These are phyloP conservation scores for Claviceps sp. DNA, from an alignment of 2,329 filamentous ascomycete species.

Conservation along the genomic window DNA sequence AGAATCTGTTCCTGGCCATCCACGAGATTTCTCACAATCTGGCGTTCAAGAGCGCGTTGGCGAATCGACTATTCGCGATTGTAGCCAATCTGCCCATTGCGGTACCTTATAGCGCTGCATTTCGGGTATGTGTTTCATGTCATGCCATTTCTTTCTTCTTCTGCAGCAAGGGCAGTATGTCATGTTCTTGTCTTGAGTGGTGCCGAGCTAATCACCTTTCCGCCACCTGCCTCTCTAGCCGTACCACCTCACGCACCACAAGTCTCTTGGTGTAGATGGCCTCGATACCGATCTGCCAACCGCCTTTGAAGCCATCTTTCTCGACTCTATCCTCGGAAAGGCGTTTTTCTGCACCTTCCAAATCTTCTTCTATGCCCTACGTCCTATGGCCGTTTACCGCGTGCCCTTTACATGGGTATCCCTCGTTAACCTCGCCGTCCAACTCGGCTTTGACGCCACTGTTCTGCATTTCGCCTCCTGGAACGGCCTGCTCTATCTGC, in stretches of 20 bases:
- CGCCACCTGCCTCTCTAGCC: constrained; percentile 36
- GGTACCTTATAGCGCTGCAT: constrained; percentile 89
- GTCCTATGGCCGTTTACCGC: constrained; percentile 87
- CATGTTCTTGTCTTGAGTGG: neutral
- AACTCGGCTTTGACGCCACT: constrained; percentile 63
- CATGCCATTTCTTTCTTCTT: neutral
- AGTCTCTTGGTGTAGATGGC: constrained; percentile 91
- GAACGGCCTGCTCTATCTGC: constrained; percentile 64
- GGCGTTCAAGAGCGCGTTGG: constrained; percentile 67
- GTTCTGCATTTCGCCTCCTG: constrained; percentile 48
- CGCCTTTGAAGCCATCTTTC: constrained; percentile 75
- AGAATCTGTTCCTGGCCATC: constrained; percentile 96
- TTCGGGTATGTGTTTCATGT: constrained; percentile 49
- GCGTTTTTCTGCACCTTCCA: constrained; percentile 99
- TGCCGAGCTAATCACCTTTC: neutral
- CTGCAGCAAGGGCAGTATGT: neutral
- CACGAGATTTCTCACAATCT: constrained; percentile 98
- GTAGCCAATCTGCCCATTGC: constrained; percentile 94
- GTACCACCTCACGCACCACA: constrained; percentile 98
- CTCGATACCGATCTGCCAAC: constrained; percentile 94
- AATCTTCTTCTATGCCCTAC: constrained; percentile 95
- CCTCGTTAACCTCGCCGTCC: constrained; percentile 63
- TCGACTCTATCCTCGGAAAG: constrained; percentile 91
- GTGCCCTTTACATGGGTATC: constrained; percentile 80
- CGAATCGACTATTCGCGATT: constrained; percentile 79